These are phyloP conservation scores for Cordia subcordata DNA, from an alignment of 257 asterid species.

Conservation along the genomic window DNA sequence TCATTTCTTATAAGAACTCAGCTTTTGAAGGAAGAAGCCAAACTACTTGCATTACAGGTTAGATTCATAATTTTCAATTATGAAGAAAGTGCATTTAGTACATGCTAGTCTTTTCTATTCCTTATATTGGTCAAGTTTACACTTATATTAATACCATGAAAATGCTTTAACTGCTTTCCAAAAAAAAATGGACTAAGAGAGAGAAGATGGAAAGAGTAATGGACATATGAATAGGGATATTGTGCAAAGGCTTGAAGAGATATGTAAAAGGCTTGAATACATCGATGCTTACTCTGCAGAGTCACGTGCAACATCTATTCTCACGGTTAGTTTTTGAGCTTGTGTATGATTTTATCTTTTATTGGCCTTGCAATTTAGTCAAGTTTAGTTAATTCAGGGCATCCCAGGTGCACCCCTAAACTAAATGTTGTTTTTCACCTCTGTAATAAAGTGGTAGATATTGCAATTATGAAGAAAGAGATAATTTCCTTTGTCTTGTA, in stretches of 20 bases:
- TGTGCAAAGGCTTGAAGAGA: conserved; percentile 70
- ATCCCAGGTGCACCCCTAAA: too few relatives aligned
- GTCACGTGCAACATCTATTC: conserved; percentile 96
- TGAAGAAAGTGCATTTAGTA: background rate
- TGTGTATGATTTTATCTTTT: background rate
- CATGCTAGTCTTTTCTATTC: conserved; percentile 7
- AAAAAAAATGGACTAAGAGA: conserved; percentile 58
- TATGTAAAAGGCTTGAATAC: conserved; percentile 87
- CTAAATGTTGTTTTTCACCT: too few relatives aligned
- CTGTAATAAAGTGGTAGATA: too few relatives aligned
- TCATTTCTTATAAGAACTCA: too few relatives aligned
- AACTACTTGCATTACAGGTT: conserved; percentile 77
- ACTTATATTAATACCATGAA: too few relatives aligned
- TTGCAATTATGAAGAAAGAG: too few relatives aligned
- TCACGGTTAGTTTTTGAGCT: conserved; percentile 66
- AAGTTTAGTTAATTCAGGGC: too few relatives aligned
- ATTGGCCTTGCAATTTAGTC: too few relatives aligned
- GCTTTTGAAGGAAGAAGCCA: conserved; percentile 84
- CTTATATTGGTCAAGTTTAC: conserved; percentile 8
- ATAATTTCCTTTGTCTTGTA: too few relatives aligned
- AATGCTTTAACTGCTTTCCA: conserved; percentile 21
- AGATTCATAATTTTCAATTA: conserved; percentile 18
- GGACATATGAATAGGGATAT: conserved; percentile 36
- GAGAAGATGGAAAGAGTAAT: conserved; percentile 45
- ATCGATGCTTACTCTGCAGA: conserved; percentile 97